A percentile compares a stretch with the other conserved stretches of the same genome.
These are phyloP conservation scores for Lactarius deliciosus DNA, from an alignment of 768 basidiomycete genomes.

Conservation along the genomic window DNA sequence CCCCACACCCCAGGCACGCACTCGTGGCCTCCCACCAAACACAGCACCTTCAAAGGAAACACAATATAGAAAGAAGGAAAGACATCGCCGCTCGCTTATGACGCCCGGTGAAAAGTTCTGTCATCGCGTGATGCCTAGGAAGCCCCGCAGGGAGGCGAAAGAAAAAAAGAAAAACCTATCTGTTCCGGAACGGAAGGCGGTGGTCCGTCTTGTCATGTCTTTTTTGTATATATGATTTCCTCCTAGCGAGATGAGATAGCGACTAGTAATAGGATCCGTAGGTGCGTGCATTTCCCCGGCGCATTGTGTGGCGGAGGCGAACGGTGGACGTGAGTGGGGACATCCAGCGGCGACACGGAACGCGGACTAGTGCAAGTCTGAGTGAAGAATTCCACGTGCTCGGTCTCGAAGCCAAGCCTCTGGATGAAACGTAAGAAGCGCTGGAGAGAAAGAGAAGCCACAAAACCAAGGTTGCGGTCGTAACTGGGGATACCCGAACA, in stretches of 20 bases:
- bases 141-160: neutral
- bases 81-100: neutral
- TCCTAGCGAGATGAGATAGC: slow-evolving; percentile 15
- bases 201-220: slow-evolving; percentile 9
- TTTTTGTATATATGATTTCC: slow-evolving; percentile 12
- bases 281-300: slow-evolving; percentile 2
- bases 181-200: slow-evolving; percentile 14
- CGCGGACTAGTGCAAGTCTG: neutral
- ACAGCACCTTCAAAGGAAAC: slow-evolving; percentile 20
- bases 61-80: neutral
- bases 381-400: slow-evolving; percentile 8
- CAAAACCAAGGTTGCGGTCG: neutral
- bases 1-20: slow-evolving; percentile 17
- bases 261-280: neutral
- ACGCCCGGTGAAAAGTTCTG: neutral
- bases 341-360: slow-evolving; percentile 7
- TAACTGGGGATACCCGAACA: slow-evolving; percentile 13
- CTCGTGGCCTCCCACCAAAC: slow-evolving; percentile 7
- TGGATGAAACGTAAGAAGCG: slow-evolving; percentile 20
- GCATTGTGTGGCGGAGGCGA: slow-evolving; percentile 2
- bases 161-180: neutral
- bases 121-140: neutral
- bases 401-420: slow-evolving; percentile 23
- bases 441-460: neutral
- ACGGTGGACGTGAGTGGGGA: neutral